Base-by-base conservation (phyloP, 345 rosid species). In the Excoecaria agallocha region DNA sequence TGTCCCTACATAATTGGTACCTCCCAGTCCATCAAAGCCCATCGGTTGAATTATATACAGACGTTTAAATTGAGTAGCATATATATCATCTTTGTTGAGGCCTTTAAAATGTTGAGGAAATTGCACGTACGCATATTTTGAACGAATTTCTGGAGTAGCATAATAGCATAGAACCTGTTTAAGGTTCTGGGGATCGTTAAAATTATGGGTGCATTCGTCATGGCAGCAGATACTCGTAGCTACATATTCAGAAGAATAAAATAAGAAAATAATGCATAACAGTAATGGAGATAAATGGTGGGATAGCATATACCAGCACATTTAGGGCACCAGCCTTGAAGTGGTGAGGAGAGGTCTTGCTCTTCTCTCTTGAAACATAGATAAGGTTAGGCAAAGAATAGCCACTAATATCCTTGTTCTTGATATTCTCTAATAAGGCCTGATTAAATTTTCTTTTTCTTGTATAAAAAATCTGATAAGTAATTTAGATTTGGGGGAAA, bases 141-240 rank as follows among this genome's bases (percentile, higher is more conserved):
- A 68, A 3, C 55, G 74, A 9, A 70, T 66, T 16, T 57, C 51
- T 1, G 89, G 85, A 16, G 91, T 89, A 0, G 62, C 73, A 0
- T 86, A 49, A 68, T 91, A 89, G 51, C 97, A 90, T 30, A 91
- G 57, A 12, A 79, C 83, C 17, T 89, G 87, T 7, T 57, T 73
- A 49, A 82, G 86, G 4, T 94, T 82, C 22, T n/a, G 51, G 0
- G 98, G 93, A 71, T 92, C 90, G 70, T 90, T 76, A 92, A 76
- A 45, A 92, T 69, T 56, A 94, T 63, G 0, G 93, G 91, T 13
- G 89, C 85, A 71, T 94, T 94, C 41, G 89, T 89, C 89, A 92
- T 83, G 52, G 70, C 75, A 2, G 86, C 85, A 9, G 98, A 92
- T 13, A 92, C 97, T 13, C 98, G 85, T 41, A 92, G 61, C 97